Base-by-base conservation (phyloP, 208 protist species). In the Trypanosoma platydactyli region DNA sequence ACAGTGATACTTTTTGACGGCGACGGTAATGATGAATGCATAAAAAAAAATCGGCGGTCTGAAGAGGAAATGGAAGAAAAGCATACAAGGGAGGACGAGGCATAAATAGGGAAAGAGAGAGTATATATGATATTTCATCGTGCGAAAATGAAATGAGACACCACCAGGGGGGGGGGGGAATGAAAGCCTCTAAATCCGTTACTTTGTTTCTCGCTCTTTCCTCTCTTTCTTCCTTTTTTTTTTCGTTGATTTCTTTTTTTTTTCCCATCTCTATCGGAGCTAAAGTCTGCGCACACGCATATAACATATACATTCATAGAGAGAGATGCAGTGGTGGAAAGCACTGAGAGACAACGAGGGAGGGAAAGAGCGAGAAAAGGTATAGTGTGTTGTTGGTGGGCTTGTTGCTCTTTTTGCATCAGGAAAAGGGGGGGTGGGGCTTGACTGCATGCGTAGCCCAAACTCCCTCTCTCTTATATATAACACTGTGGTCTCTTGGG, bases 201-300 rank as follows among this genome's bases (percentile, higher is more conserved):
- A 20, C 7, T 27, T 20, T 63, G 40, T 45, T 40, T 44, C 29
- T 27, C 25, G 3, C 12, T n/a, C 16, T 67, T 67, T 33, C 67
- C 30, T 55, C 13, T 63, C 51, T 71, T 49, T 66, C 41, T 33
- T 25, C 48, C 48, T 50, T 59, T 48, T 55, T 55, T 27, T 65
- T 38, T 50, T 49, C 58, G 49, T 35, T 25, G 49, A 22, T 51
- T 44, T 68, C 20, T 67, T 38, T 68, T 45, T 29, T 29, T 74
- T 1, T 12, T 55, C 7, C 7, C 24, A 27, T 55, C 24, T 35
- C 20, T 3, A 40, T 58, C 40, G 29, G 24, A 40, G 25, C 29
- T 11, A 13, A 15, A 30, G 22, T 24, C 48, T 24, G n/a, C 13
- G 9, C n/a, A 52, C 48, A 52, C 48, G 25, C 48, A 52, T 3